Conservation (phyloP, 352 stramenopile genomes). For the Detonula confervacea region DNA sequence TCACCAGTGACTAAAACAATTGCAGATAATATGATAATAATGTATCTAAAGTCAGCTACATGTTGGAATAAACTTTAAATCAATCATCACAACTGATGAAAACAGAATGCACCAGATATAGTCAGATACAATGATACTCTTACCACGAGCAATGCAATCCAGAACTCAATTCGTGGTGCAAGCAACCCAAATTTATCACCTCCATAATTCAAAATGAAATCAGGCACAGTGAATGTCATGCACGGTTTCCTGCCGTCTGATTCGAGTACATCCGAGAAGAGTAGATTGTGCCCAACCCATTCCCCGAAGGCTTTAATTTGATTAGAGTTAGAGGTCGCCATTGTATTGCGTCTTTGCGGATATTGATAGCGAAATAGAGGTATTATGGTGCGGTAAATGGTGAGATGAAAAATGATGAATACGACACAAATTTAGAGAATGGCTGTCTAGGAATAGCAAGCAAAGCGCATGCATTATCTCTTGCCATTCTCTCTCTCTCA, state of each 20-base stretch:
- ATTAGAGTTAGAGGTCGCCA: too few species aligned
- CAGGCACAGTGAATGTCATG: slow-evolving; percentile 29
- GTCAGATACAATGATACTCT: slow-evolving; percentile 17
- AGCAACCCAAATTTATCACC: slow-evolving; percentile 32
- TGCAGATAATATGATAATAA: slow-evolving; percentile 1
- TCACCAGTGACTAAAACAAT: slow-evolving; percentile 25
- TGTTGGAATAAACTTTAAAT: background rate
- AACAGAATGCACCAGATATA: background rate
- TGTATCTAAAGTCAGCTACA: too few species aligned
- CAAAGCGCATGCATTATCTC: too few species aligned
- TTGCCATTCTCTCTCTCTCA: too few species aligned
- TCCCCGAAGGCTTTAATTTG: slow-evolving; percentile 8
- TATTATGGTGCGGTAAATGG: too few species aligned
- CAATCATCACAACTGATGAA: background rate
- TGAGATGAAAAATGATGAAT: too few species aligned
- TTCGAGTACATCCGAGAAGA: slow-evolving; percentile 40
- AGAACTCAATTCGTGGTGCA: slow-evolving; percentile 39
- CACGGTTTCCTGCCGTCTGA: slow-evolving; percentile 32
- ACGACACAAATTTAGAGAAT: too few species aligned
- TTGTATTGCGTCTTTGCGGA: too few species aligned
- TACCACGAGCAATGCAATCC: slow-evolving; percentile 41
- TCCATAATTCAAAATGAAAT: slow-evolving; percentile 1
- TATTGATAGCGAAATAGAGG: too few species aligned
- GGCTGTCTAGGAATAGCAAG: too few species aligned
- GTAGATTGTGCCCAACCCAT: slow-evolving; percentile 39